These are phyloP conservation scores for Chytriomyces sp. DNA, from an alignment of 192 early-diverging fungal species.

Conservation along the genomic window DNA sequence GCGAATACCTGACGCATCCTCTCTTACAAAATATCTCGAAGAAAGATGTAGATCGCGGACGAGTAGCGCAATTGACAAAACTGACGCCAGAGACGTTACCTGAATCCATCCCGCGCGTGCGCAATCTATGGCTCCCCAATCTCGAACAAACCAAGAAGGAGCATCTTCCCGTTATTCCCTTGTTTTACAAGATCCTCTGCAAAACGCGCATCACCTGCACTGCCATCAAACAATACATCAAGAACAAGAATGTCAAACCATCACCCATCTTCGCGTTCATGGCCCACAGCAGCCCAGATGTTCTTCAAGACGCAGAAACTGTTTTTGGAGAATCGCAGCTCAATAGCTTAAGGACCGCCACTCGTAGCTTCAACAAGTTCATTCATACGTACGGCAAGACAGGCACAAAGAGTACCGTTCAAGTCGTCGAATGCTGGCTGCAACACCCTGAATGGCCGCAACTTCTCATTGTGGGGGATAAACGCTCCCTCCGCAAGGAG, in stretches of 20 bases:
- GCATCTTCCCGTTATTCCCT: neutral
- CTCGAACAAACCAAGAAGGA: neutral
- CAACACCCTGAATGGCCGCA: conserved; percentile 8
- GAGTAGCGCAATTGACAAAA: no score
- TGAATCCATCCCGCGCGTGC: no score
- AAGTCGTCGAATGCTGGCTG: conserved; percentile 12
- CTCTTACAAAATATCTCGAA: no score
- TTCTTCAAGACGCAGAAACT: neutral
- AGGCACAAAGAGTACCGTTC: conserved; percentile 7
- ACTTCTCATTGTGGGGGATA: neutral
- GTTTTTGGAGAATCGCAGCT: neutral
- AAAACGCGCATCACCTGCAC: conserved; percentile 9
- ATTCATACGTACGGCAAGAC: conserved; percentile 5
- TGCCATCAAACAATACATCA: neutral
- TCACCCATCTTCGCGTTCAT: conserved; percentile 8
- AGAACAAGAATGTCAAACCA: neutral
- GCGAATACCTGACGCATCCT: no score
- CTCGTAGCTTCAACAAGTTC: conserved; percentile 25
- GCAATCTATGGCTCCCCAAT: neutral
- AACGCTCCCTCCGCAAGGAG: neutral
- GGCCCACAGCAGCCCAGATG: conserved; percentile 16
- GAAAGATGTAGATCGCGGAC: no score
- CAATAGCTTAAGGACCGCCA: no score
- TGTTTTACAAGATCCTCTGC: neutral
- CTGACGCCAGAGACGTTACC: no score